phyloP scores from a whole-genome alignment of 441 rosid genomes.

The Adansonia gregorii region DNA sequence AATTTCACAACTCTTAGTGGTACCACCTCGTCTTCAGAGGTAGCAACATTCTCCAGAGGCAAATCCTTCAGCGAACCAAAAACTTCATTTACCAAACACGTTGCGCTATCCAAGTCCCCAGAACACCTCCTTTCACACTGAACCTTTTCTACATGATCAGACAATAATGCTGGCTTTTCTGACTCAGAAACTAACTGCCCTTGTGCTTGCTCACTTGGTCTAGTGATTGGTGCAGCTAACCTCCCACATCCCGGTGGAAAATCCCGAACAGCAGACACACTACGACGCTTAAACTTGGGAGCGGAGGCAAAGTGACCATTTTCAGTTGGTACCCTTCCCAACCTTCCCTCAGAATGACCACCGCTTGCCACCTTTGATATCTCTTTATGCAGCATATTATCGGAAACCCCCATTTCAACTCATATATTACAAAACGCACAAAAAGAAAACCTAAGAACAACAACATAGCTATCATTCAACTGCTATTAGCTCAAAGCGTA shows the following conservation, averaged over 20 bases:
- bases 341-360: conserved; percentile 35
- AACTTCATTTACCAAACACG: background rate
- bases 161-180: background rate
- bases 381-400: conserved; percentile 30
- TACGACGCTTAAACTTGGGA: conserved; percentile 50
- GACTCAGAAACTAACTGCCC: background rate
- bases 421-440: conserved; percentile 25
- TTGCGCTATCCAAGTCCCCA: background rate
- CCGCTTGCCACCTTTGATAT: conserved; percentile 43
- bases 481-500: background rate
- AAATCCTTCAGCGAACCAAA: background rate
- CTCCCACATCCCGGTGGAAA: conserved; percentile 73
- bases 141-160: background rate
- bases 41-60: conserved; percentile 7
- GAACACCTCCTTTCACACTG: conserved; percentile 12
- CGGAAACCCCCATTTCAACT: conserved; percentile 18
- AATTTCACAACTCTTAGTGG: background rate
- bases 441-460: conserved; percentile 20
- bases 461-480: background rate
- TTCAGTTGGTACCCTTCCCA: conserved; percentile 30
- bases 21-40: conserved; percentile 24
- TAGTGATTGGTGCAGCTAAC: conserved; percentile 20
- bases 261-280: conserved; percentile 51
- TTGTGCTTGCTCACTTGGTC: conserved; percentile 23
- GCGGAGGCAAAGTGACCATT: conserved; percentile 31